Percentiles rank a stretch among this genome's conserved stretches.
Conservation (phyloP, 78 protist genomes). For the Dictyostelium brefeldianum region DNA sequence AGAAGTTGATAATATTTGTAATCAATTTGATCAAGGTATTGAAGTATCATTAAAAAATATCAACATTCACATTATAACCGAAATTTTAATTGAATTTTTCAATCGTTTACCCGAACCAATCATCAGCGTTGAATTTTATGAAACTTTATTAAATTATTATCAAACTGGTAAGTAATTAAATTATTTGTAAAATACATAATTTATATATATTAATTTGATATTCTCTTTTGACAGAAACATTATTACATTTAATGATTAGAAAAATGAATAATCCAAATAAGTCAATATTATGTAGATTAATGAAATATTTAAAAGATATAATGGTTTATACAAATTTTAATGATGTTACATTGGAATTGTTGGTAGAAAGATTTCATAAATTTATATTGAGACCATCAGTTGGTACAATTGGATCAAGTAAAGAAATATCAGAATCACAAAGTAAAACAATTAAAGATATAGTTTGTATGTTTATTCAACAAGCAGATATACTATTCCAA, state of each 20-base stretch:
- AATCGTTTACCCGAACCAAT: constrained; percentile 53
- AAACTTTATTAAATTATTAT: constrained; percentile 71
- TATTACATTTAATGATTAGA: constrained; percentile 66
- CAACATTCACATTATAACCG: constrained; percentile 15
- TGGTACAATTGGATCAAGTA: background rate
- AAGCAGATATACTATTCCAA: constrained; percentile 51
- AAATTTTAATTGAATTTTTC: constrained; percentile 40
- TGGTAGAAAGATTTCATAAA: constrained; percentile 47
- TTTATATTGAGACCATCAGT: constrained; percentile 45
- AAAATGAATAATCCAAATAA: constrained; percentile 72
- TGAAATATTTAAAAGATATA: constrained; percentile 55
- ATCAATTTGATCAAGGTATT: constrained; percentile 26
- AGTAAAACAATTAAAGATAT: constrained; percentile 29
- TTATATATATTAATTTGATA: background rate
- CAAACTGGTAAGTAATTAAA: constrained; percentile 52
- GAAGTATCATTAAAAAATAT: constrained; percentile 30
- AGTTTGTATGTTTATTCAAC: constrained; percentile 49
- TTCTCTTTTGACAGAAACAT: constrained; percentile 28
- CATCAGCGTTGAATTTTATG: constrained; percentile 56
- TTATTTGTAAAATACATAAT: too few species aligned
- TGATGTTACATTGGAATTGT: constrained; percentile 39
- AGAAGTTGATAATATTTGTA: constrained; percentile 10
- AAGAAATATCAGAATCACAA: constrained; percentile 19
- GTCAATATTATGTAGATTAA: constrained; percentile 51
- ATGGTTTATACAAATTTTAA: constrained; percentile 64